These are phyloP conservation scores for Epichloe baconii DNA, from an alignment of 2,329 filamentous ascomycete species.

Conservation along the genomic window DNA sequence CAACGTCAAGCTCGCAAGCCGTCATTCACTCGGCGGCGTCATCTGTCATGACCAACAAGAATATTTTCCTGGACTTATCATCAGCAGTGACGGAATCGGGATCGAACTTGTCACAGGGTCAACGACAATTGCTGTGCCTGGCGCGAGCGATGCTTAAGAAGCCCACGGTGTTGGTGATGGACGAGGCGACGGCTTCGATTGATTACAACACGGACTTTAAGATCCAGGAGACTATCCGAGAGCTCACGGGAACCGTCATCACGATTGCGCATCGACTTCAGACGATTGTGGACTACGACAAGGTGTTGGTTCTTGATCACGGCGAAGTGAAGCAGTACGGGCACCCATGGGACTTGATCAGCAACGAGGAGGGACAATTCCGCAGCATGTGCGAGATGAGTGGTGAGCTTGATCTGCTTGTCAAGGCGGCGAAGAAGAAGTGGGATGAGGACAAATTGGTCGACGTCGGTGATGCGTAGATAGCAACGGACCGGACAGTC, in stretches of 20 bases:
- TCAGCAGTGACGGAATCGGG: constrained; percentile 82
- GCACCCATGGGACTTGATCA: constrained; percentile 74
- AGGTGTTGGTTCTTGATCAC: constrained; percentile 87
- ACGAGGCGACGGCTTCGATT: constrained; percentile 94
- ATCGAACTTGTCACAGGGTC: constrained; percentile 87
- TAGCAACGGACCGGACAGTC: not conserved
- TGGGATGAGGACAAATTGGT: constrained; percentile 28
- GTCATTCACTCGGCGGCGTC: constrained; percentile 11
- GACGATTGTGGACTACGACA: constrained; percentile 97
- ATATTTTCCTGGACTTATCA: constrained; percentile 78
- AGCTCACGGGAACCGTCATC: constrained; percentile 84
- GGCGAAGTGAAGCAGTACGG: constrained; percentile 79
- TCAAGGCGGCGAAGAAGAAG: constrained; percentile 43
- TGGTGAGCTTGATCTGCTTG: constrained; percentile 39
- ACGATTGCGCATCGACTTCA: constrained; percentile 93
- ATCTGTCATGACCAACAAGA: constrained; percentile 64
- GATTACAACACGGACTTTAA: constrained; percentile 93
- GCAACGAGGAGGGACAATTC: constrained; percentile 52
- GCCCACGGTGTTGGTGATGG: constrained; percentile 94
- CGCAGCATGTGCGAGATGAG: constrained; percentile 52
- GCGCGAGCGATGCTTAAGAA: constrained; percentile 84
- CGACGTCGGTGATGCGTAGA: constrained; percentile 14
- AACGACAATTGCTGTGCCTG: constrained; percentile 86
- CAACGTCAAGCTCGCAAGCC: constrained; percentile 6
- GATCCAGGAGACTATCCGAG: constrained; percentile 93